A percentile compares a stretch with the other conserved stretches of the same genome.
Conservation (phyloP, 805 yeast species). For the Yamadazyma nakazawae region DNA sequence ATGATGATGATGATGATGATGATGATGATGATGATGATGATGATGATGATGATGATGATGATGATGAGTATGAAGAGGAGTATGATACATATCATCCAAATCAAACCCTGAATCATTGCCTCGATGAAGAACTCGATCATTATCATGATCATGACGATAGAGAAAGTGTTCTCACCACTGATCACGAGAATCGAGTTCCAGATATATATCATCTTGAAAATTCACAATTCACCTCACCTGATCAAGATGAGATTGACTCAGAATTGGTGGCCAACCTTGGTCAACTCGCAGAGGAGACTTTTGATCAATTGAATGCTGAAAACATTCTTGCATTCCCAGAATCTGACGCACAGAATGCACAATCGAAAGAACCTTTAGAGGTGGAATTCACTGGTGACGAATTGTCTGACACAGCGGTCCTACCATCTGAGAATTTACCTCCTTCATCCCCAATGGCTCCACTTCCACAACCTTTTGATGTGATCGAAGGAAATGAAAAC, state of each 20-base stretch:
- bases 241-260: conserved; percentile 7
- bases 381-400: conserved; percentile 1
- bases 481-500: not conserved
- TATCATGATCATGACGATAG: conserved; percentile 1
- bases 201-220: conserved; percentile 3
- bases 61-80: conserved; percentile 7
- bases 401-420: not conserved
- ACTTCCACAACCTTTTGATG: conserved; percentile 10
- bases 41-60: conserved; percentile 8
- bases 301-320: not conserved
- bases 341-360: not conserved
- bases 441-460: conserved; percentile 8
- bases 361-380: not conserved
- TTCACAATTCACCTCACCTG: not conserved
- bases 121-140: not conserved
- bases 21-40: conserved; percentile 7
- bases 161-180: conserved; percentile 2
- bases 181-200: not conserved
- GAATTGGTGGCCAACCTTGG: conserved; percentile 6
- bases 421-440: not conserved
- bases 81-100: not conserved
- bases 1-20: too few species aligned
- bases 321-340: not conserved
- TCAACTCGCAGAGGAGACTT: not conserved
- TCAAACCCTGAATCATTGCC: not conserved